Evolutionary conservation across 2,329 filamentous ascomycete genomes (phyloP).

Genomic region (Chrysosphaeria jannelii): DNA sequence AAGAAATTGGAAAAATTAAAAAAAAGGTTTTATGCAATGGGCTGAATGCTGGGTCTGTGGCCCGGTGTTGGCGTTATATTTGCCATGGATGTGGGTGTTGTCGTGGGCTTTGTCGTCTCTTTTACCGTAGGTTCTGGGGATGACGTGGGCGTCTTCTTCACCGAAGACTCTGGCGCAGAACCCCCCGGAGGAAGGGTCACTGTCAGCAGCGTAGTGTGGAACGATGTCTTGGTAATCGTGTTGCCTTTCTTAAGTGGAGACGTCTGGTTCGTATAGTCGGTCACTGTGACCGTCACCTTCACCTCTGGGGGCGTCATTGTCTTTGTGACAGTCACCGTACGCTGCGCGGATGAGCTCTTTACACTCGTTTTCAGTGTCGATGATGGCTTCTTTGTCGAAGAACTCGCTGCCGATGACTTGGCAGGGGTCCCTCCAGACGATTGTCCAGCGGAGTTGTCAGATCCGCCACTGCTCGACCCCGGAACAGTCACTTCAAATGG

Average conservation of each 20-base stretch:
- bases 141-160: no score
- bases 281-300: slow-evolving; percentile 1
- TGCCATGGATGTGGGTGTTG: no score
- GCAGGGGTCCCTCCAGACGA: no score
- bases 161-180: no score
- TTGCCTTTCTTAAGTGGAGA: no score
- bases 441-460: neutral
- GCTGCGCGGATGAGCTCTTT: neutral
- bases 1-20: no score
- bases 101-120: no score
- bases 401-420: neutral
- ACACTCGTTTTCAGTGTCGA: neutral
- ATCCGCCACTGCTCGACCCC: slow-evolving; percentile 2
- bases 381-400: neutral
- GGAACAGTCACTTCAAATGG: slow-evolving; percentile 15
- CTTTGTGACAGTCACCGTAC: slow-evolving; percentile 1
- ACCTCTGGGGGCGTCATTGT: neutral
- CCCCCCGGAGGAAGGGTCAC: slow-evolving; percentile 1
- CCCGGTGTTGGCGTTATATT: no score
- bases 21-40: no score
- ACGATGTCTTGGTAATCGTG: neutral
- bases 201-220: neutral
- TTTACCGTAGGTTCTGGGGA: no score
- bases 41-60: no score
- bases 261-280: no score